Evolutionary conservation across 169 alveolate genomes (phyloP).

Genomic region (Eimeria sp.): DNA sequence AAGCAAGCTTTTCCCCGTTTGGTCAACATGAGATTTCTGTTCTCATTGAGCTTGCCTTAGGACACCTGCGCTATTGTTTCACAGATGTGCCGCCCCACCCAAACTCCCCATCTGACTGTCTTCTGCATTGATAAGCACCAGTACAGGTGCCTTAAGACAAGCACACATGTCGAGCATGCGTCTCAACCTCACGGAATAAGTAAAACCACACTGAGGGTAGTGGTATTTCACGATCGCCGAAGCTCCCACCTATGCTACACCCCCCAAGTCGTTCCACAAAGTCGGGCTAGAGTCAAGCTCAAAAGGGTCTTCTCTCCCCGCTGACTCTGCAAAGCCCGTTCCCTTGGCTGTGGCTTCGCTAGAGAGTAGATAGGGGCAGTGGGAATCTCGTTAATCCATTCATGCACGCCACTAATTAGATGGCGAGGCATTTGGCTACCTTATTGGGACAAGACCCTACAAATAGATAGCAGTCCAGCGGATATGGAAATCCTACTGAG

Average conservation of each 20-base stretch:
- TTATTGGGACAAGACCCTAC: no score
- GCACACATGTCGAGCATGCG: conserved; percentile 96
- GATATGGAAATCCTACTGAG: no score
- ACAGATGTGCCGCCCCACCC: conserved; percentile 97
- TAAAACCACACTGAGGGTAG: conserved; percentile 92
- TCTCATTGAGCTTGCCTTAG: conserved; percentile 94
- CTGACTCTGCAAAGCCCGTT: conserved; percentile 97
- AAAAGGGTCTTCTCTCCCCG: conserved; percentile 98
- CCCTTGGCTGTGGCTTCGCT: conserved; percentile 98
- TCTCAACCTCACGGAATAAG: conserved; percentile 91
- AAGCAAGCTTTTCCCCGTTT: conserved; percentile 96
- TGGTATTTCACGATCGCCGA: conserved; percentile 94
- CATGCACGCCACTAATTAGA: conserved; percentile 95
- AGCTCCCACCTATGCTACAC: conserved; percentile 95
- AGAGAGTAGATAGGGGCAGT: conserved; percentile 92
- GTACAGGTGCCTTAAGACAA: conserved; percentile 97
- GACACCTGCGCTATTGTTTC: conserved; percentile 87
- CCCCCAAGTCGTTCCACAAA: conserved; percentile 94
- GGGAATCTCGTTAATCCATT: conserved; percentile 96
- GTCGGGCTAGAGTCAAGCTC: conserved; percentile 97
- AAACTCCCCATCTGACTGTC: conserved; percentile 97
- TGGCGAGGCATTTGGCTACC: conserved; percentile 96
- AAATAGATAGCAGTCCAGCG: no score
- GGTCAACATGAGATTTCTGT: conserved; percentile 97
- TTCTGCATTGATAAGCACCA: conserved; percentile 90